phyloP scores from a whole-genome alignment of 2,329 filamentous ascomycete genomes.

The Fusarium sp. region DNA sequence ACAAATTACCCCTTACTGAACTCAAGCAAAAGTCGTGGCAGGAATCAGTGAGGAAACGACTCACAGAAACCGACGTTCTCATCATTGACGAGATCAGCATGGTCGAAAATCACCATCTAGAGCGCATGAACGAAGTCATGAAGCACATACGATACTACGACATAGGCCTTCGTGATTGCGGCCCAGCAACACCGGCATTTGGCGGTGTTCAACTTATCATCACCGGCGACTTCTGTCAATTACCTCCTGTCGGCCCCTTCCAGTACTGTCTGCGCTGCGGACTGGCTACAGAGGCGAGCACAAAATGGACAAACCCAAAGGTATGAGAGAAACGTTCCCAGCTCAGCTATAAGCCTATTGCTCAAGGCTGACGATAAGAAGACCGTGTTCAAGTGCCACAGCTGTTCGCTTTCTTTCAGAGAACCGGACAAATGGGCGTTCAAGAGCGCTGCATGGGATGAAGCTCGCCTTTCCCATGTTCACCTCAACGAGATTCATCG shows the following conservation, averaged over 20 bases:
- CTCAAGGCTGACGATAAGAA: too few relatives aligned
- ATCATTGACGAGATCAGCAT: constrained; percentile 77
- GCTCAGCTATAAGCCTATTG: too few relatives aligned
- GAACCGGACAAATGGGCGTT: constrained; percentile 71
- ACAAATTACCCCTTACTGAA: constrained; percentile 3
- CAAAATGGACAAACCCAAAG: neutral
- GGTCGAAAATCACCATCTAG: constrained; percentile 64
- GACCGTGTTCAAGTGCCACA: neutral
- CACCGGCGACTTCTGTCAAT: constrained; percentile 67
- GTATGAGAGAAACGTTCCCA: neutral
- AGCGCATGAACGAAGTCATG: constrained; percentile 46
- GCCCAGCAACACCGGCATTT: constrained; percentile 17
- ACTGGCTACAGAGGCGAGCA: too few relatives aligned
- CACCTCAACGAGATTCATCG: constrained; percentile 69
- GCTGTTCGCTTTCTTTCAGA: neutral
- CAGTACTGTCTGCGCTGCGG: constrained; percentile 40
- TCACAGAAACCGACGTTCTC: constrained; percentile 64
- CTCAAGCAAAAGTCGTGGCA: neutral
- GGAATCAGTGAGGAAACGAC: constrained; percentile 48
- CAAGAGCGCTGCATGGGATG: constrained; percentile 65
- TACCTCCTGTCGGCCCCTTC: constrained; percentile 71
- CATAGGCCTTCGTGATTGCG: fast-evolving
- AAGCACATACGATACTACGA: constrained; percentile 48
- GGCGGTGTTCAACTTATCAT: constrained; percentile 48
- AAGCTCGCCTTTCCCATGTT: constrained; percentile 66